Evolutionary conservation across 345 rosid genomes (phyloP).

Genomic region (Euphorbia pulcherrima): DNA sequence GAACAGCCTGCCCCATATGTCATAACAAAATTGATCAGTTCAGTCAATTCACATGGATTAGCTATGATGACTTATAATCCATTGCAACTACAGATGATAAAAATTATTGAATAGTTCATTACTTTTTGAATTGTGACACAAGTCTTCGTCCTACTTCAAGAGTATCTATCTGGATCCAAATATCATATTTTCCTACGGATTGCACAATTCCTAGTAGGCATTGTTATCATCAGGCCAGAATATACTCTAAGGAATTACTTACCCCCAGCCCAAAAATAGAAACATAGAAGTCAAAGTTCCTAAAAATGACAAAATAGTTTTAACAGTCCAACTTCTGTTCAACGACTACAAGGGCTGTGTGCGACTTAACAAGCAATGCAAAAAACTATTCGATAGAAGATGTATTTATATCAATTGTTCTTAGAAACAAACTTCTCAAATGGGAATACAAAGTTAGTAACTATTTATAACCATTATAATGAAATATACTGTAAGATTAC

Average conservation of each 20-base stretch:
- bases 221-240: neutral
- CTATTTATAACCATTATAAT: neutral
- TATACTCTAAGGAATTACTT: neutral
- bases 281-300: neutral
- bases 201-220: neutral
- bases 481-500: constrained; percentile 32
- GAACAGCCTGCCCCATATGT: neutral
- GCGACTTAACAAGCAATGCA: neutral
- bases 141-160: neutral
- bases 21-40: neutral
- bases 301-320: neutral
- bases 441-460: neutral
- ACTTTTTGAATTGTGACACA: neutral
- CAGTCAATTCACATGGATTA: neutral
- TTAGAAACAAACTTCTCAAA: constrained; percentile 1
- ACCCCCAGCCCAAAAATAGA: neutral
- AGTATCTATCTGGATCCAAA: too few relatives aligned
- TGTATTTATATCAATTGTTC: neutral
- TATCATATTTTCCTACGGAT: neutral
- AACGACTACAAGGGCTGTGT: neutral
- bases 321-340: neutral
- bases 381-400: neutral
- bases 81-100: neutral
- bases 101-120: neutral
- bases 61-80: neutral